Evolutionary conservation across 768 basidiomycete genomes (phyloP), one percentile per base, ranked within the genome.

Genomic region (Peribolospora baueri): DNA sequence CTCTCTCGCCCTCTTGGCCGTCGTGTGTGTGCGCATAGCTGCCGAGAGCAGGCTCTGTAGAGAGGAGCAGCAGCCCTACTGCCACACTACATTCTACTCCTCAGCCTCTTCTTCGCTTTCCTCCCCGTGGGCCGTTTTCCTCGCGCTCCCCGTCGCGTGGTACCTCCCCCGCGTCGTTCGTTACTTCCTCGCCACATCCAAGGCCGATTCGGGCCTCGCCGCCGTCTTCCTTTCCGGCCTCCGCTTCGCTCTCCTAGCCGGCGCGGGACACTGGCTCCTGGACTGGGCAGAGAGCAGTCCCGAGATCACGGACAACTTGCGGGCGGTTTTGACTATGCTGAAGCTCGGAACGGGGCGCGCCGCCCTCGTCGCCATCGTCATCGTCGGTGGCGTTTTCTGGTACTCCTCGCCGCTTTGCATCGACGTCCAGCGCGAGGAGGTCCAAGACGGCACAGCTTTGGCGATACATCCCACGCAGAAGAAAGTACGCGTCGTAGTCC

Each of bases 21-120:
- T 79, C 0, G 64, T 74, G 25, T 78, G 79, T 59, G 74, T 81
- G 6, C 76, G 91, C 6, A 63, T 84, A n/a, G 81, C 86, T 68
- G 74, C 80, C 0, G 68, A 76, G 50, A 84, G 82, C 65, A 91
- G 88, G 0, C 76, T 87, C 7, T 97, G 91, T 64, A 73, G 93
- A 58, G 91, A 98, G 66, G 91, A 97, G 64, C 91, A 95, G 66
- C 79, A 84, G 46, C 80, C 85, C 0, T 82, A 77, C 39, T 98
- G 93, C 64, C 72, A 75, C 58, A 81, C 88, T 54, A 90, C 91
- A 0, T 97, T 90, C 70, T 93, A 83, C 65, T 54, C 56, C 25
- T n/a, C 43, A 7, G 50, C 55, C 7, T 54, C 52, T 3, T 57
- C 58, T 7, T 68, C 78, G 0, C 77, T 82, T 5, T 70, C 78